Conservation (phyloP, 352 stramenopile species). For the Pythium aristosporum region DNA sequence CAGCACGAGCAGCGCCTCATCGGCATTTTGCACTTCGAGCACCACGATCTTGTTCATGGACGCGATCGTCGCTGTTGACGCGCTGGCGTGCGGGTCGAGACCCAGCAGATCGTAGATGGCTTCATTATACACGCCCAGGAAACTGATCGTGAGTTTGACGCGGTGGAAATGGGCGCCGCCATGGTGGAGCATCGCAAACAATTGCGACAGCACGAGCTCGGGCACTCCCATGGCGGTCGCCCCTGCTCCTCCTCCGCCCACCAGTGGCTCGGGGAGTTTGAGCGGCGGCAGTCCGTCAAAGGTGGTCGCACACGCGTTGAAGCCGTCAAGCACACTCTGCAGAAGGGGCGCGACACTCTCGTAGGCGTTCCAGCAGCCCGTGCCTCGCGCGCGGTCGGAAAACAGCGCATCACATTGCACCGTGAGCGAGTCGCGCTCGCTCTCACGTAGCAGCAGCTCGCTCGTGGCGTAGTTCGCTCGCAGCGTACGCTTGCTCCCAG, state of each 20-base stretch:
- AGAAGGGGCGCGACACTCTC: constrained; percentile 62
- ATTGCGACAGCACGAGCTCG: constrained; percentile 46
- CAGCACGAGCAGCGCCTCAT: constrained; percentile 65
- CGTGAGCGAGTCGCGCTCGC: constrained; percentile 34
- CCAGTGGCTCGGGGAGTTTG: neutral
- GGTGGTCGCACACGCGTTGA: constrained; percentile 65
- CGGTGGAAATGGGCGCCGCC: constrained; percentile 44
- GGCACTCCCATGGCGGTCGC: constrained; percentile 27
- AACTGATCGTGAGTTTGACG: constrained; percentile 67
- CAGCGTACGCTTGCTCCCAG: constrained; percentile 24
- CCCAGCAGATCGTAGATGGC: constrained; percentile 93
- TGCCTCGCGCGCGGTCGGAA: constrained; percentile 56
- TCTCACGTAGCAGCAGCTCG: constrained; percentile 50
- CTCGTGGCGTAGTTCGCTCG: constrained; percentile 57
- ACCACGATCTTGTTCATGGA: constrained; percentile 50
- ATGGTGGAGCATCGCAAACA: constrained; percentile 41
- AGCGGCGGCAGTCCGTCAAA: constrained; percentile 46
- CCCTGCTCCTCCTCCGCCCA: too few species aligned
- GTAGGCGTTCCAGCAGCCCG: constrained; percentile 39
- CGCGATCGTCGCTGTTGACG: neutral
- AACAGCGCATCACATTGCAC: constrained; percentile 61
- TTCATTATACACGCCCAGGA: constrained; percentile 94
- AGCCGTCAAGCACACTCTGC: constrained; percentile 65
- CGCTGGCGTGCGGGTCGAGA: constrained; percentile 36
- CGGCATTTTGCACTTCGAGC: constrained; percentile 63